Base-by-base conservation (phyloP, 169 alveolate species). In the Fabrea salina region DNA sequence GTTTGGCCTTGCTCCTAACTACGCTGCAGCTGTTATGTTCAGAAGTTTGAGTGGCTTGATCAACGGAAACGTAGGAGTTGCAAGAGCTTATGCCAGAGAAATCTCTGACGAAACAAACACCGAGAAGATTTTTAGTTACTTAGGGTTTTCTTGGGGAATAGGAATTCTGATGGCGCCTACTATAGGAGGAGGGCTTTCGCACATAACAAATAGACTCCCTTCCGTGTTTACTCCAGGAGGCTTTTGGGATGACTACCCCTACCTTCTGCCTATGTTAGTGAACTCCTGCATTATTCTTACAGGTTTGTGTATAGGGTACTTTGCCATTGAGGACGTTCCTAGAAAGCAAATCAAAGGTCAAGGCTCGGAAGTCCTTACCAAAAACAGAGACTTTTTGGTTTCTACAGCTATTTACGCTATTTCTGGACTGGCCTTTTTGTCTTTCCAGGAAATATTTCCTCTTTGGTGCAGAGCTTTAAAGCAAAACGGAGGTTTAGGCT, bases 161-260 rank as follows among this genome's bases (percentile, higher is more conserved):
- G 75, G 75, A 30, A 16, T 35, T 16, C 11, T 61, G 54, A 22
- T 61, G 13, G 75, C 54, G 4, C 75, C 75, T 2, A n/a, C 27
- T 1, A 61, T 61, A 37, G 75, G 75, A 33, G 75, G 75, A 33
- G 22, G 16, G 13, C 37, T 61, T 16, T 61, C 75, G 8, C 13
- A 33, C 11, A 11, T 25, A 13, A 32, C 54, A 32, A n/a, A 16
- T 33, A 61, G 13, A 22, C 27, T 30, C 27, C 75, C 75, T 30
- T 22, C 11, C 13, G 30, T 13, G 1, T 61, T 61, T 61, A 13
- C 16, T 35, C n/a, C 25, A 13, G 50, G 35, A n/a, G 27, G 41
- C 68, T 68, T 68, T 25, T 68, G 16, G 27, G 50, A 44, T 30
- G 78, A 68, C 44, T 68, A 40, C 33, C 78, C 78, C 35, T 68